Conservation (phyloP, 306 rosid genomes). For the Cicer yamashitae region DNA sequence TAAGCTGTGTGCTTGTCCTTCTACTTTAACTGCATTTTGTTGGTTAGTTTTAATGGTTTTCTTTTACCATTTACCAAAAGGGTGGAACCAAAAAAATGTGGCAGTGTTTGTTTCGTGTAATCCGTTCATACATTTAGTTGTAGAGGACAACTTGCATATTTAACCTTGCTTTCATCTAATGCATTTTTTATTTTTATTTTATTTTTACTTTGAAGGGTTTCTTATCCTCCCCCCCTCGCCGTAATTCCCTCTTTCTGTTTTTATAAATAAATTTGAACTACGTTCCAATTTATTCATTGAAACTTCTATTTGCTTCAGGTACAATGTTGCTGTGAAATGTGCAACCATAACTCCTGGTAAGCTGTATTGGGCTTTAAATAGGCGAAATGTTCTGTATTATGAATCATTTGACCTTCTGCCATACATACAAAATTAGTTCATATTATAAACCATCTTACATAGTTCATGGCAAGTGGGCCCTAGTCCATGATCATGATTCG, state of each 20-base stretch:
- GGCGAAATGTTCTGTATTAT: conserved; percentile 17
- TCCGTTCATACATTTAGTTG: conserved; percentile 21
- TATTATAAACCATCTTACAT: conserved; percentile 22
- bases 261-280: not conserved
- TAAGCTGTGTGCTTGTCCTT: conserved; percentile 11
- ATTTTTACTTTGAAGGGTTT: conserved; percentile 17
- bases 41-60: conserved; percentile 2
- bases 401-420: conserved; percentile 10
- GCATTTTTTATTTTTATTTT: not conserved
- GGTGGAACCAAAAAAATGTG: not conserved
- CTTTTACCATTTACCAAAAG: conserved; percentile 15
- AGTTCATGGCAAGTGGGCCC: conserved; percentile 24
- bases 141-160: conserved; percentile 2
- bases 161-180: conserved; percentile 3
- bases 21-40: not conserved
- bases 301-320: conserved; percentile 58
- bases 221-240: not conserved
- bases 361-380: conserved; percentile 44
- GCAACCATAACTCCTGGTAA: conserved; percentile 97
- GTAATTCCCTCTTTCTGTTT: conserved; percentile 16
- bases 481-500: conserved; percentile 22
- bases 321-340: conserved; percentile 94
- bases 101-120: conserved; percentile 23
- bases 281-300: conserved; percentile 25
- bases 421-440: not conserved